Percentiles rank a stretch among this genome's conserved stretches.
Evolutionary conservation across 306 rosid genomes (phyloP).

Genomic region (Clitoria ternatea): DNA sequence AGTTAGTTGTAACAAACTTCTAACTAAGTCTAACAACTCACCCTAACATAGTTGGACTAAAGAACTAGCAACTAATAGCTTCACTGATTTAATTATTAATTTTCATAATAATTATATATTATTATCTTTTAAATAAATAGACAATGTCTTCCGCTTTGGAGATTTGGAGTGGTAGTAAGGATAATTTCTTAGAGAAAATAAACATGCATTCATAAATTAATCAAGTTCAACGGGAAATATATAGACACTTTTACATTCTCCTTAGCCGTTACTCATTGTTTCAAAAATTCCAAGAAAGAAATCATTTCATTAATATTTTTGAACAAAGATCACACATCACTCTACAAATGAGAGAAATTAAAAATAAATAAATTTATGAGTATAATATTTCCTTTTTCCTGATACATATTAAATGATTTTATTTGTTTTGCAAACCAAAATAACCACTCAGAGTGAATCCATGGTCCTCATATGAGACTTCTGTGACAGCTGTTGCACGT

Average conservation of each 20-base stretch:
- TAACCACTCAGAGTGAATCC: neutral
- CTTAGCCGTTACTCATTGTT: neutral
- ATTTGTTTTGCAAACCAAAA: constrained; percentile 23
- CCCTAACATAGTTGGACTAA: no score
- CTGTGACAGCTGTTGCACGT: constrained; percentile 24
- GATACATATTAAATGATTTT: constrained; percentile 25
- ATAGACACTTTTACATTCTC: neutral
- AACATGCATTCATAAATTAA: neutral
- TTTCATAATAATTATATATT: no score
- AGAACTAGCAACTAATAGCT: no score
- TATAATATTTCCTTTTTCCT: constrained; percentile 19
- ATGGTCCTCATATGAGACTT: neutral
- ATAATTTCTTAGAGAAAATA: neutral
- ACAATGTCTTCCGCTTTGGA: no score
- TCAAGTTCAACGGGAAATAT: neutral
- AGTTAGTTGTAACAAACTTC: no score
- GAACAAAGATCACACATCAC: neutral
- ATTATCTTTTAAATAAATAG: no score
- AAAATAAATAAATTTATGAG: neutral
- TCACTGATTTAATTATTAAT: no score
- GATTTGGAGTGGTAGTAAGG: neutral
- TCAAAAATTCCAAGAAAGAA: neutral
- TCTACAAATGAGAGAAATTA: neutral
- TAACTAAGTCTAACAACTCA: no score
- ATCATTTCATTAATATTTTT: neutral